A percentile compares a stretch with the other conserved stretches of the same genome.
These are phyloP conservation scores for Neofusicoccum sp. DNA, from an alignment of 2,329 filamentous ascomycete genomes.

Conservation along the genomic window DNA sequence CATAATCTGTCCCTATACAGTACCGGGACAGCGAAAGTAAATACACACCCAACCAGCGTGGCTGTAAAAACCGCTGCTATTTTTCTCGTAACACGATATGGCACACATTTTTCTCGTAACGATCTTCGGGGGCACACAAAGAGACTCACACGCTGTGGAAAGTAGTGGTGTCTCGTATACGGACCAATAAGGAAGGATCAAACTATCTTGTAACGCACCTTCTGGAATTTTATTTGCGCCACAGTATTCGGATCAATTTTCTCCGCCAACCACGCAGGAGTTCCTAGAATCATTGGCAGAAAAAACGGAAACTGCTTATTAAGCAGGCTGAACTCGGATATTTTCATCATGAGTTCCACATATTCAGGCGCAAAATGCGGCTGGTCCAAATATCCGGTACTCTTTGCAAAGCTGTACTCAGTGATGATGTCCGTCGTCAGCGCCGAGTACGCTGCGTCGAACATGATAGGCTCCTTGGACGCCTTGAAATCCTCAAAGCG, in stretches of 20 bases:
- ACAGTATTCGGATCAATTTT: neutral
- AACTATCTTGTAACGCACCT: neutral
- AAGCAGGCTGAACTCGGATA: slow-evolving; percentile 1
- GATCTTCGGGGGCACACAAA: no score
- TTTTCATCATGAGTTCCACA: neutral
- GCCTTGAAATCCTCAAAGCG: slow-evolving; percentile 14
- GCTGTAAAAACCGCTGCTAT: no score
- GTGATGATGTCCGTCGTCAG: slow-evolving; percentile 23
- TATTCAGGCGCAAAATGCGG: slow-evolving; percentile 20
- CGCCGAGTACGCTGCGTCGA: slow-evolving; percentile 16
- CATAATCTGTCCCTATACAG: no score
- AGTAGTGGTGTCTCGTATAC: no score
- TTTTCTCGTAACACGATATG: no score
- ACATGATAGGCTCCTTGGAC: slow-evolving; percentile 8
- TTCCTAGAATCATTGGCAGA: neutral
- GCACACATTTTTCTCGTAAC: no score
- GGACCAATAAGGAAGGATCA: no score
- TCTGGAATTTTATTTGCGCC: neutral
- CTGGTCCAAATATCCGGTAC: slow-evolving; percentile 21
- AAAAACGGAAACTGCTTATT: slow-evolving; percentile 15
- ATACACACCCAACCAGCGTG: neutral
- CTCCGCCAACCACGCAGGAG: slow-evolving; percentile 1
- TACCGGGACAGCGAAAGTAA: no score
- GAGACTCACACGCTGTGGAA: no score
- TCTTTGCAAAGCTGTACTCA: slow-evolving; percentile 23